Evolutionary conservation across 495 filamentous ascomycete species (phyloP).

Genomic region (Tetracladium setigerum): DNA sequence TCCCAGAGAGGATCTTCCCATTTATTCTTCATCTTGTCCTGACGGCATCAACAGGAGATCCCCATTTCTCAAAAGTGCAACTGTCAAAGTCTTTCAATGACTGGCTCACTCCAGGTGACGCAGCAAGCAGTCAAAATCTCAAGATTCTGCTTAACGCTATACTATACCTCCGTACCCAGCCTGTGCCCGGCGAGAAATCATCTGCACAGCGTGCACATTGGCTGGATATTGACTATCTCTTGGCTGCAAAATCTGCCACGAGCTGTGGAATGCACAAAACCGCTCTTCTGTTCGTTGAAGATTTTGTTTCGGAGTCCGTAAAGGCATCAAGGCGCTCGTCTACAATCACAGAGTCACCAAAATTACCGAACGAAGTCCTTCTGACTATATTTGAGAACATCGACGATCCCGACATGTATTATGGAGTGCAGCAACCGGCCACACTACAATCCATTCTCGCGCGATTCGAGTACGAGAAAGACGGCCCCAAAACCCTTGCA

Average conservation of each 20-base stretch:
- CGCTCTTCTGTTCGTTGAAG: constrained; percentile 76
- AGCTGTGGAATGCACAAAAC: constrained; percentile 80
- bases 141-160: constrained; percentile 67
- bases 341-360: constrained; percentile 37
- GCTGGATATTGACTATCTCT: constrained; percentile 74
- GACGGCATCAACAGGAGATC: constrained; percentile 38
- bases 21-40: constrained; percentile 77
- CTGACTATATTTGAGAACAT: constrained; percentile 81
- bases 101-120: constrained; percentile 40
- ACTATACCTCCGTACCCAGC: constrained; percentile 82
- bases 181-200: constrained; percentile 63
- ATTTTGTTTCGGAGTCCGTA: constrained; percentile 46
- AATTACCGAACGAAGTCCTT: constrained; percentile 53
- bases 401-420: constrained; percentile 93
- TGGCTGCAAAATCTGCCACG: constrained; percentile 69
- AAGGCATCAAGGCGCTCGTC: constrained; percentile 62
- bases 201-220: constrained; percentile 72
- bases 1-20: constrained; percentile 66
- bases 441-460: constrained; percentile 69
- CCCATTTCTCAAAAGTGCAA: constrained; percentile 35
- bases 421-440: constrained; percentile 78
- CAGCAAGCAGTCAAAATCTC: constrained; percentile 35
- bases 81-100: constrained; percentile 40
- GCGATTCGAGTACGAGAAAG: constrained; percentile 82
- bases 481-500: constrained; percentile 80